These are phyloP conservation scores for Lachancea dasiensis DNA, from an alignment of 805 yeast genomes.

Conservation along the genomic window DNA sequence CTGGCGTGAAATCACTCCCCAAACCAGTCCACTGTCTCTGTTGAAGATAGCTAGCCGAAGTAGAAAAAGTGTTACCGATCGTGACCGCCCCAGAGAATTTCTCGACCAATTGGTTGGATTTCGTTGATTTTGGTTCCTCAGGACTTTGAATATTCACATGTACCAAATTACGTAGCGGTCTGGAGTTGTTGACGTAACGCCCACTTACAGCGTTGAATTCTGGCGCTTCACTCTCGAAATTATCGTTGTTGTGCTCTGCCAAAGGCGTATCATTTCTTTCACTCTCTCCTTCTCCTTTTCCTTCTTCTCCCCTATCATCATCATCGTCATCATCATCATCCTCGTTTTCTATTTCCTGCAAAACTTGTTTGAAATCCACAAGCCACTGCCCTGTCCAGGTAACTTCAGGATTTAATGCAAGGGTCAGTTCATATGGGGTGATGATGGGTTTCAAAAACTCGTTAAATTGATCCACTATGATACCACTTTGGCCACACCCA, in stretches of 20 bases:
- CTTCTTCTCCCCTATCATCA: slow-evolving; percentile 13
- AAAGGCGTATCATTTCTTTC: no score
- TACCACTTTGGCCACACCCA: slow-evolving; percentile 94
- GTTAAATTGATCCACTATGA: slow-evolving; percentile 68
- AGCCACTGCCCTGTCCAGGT: slow-evolving; percentile 95
- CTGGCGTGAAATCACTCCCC: slow-evolving; percentile 69
- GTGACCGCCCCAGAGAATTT: slow-evolving; percentile 54
- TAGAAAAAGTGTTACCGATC: slow-evolving; percentile 74
- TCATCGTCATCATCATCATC: slow-evolving; percentile 34
- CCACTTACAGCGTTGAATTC: slow-evolving; percentile 90
- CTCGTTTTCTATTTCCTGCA: no score
- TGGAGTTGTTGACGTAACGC: slow-evolving; percentile 54
- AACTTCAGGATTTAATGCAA: slow-evolving; percentile 71
- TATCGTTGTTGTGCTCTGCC: no score
- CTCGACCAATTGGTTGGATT: slow-evolving; percentile 41
- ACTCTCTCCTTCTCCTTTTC: slow-evolving; percentile 7
- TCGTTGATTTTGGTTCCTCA: slow-evolving; percentile 25
- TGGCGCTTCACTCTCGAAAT: slow-evolving; percentile 55
- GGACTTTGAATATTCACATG: slow-evolving; percentile 58
- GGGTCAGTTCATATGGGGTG: slow-evolving; percentile 83
- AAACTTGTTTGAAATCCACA: slow-evolving; percentile 61
- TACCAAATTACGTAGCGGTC: slow-evolving; percentile 64
- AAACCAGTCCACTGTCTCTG: slow-evolving; percentile 80
- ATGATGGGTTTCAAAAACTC: slow-evolving; percentile 87
- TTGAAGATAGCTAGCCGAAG: slow-evolving; percentile 76